Evolutionary conservation across 2,329 filamentous ascomycete genomes (phyloP).

Genomic region (Camillea tinctor): DNA sequence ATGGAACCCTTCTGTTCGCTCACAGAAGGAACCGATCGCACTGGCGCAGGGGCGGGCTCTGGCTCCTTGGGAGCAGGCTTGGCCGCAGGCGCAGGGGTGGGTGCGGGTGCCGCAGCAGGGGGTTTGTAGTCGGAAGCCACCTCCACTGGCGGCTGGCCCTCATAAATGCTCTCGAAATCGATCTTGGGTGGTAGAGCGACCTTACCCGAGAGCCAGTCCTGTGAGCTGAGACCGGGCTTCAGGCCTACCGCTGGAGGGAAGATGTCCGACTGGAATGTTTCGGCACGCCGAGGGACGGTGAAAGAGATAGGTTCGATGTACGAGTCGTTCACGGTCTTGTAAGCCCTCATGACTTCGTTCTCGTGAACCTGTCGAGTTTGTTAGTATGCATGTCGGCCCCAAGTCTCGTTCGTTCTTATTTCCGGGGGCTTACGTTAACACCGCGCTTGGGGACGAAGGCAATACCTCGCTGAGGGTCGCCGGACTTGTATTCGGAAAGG

Average conservation of each 20-base stretch:
- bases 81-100: slow-evolving; percentile 42
- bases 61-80: slow-evolving; percentile 55
- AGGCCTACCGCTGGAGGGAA: slow-evolving; percentile 81
- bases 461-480: slow-evolving; percentile 88
- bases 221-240: slow-evolving; percentile 75
- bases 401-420: neutral
- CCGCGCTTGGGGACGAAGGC: slow-evolving; percentile 94
- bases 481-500: slow-evolving; percentile 95
- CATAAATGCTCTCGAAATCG: slow-evolving; percentile 87
- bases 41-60: slow-evolving; percentile 47
- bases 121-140: slow-evolving; percentile 69
- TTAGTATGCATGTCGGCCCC: slow-evolving; percentile 4
- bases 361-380: slow-evolving; percentile 68
- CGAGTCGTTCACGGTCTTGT: slow-evolving; percentile 92
- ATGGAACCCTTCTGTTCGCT: slow-evolving; percentile 87
- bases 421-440: slow-evolving; percentile 68
- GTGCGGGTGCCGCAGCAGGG: slow-evolving; percentile 39
- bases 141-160: slow-evolving; percentile 77
- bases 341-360: slow-evolving; percentile 92
- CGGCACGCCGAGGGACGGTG: slow-evolving; percentile 88
- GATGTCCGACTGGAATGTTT: slow-evolving; percentile 96
- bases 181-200: slow-evolving; percentile 85
- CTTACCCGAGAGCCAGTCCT: slow-evolving; percentile 87
- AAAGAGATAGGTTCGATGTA: slow-evolving; percentile 98
- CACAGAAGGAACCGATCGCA: slow-evolving; percentile 62